phyloP scores from a whole-genome alignment of 2,329 filamentous ascomycete species.

The Pseudogymnoascus sp. region DNA sequence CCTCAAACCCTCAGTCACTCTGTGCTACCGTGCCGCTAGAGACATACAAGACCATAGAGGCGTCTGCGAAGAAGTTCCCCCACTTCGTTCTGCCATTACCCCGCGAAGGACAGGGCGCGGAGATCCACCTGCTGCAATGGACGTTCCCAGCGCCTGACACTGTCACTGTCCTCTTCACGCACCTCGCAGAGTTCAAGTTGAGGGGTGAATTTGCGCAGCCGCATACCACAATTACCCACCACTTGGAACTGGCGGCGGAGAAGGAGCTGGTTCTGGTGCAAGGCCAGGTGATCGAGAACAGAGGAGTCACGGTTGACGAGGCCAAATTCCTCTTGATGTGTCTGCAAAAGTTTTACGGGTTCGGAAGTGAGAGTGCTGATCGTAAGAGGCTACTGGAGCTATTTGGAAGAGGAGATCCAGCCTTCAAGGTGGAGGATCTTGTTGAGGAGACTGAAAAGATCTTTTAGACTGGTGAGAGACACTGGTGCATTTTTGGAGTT shows the following conservation, averaged over 20 bases:
- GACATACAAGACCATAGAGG: conserved; percentile 67
- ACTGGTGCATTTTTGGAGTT: background rate
- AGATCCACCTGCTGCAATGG: conserved; percentile 97
- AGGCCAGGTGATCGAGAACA: conserved; percentile 67
- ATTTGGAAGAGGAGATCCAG: conserved; percentile 71
- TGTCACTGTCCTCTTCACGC: conserved; percentile 82
- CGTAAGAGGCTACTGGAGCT: conserved; percentile 68
- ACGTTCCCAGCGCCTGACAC: conserved; percentile 69
- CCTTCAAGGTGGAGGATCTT: conserved; percentile 77
- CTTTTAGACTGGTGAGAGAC: conserved; percentile 31
- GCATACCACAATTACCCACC: conserved; percentile 90
- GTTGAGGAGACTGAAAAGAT: conserved; percentile 85
- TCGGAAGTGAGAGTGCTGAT: conserved; percentile 45
- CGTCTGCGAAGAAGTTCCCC: conserved; percentile 65
- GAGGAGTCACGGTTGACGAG: conserved; percentile 70
- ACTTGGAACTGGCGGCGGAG: conserved; percentile 67
- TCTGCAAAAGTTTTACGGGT: conserved; percentile 87
- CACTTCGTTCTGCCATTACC: conserved; percentile 88
- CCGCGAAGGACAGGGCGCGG: conserved; percentile 60
- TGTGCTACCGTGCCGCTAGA: conserved; percentile 71
- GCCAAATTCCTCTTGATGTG: conserved; percentile 89
- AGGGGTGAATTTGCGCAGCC: conserved; percentile 83
- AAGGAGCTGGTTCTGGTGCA: conserved; percentile 82
- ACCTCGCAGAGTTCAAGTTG: conserved; percentile 86
- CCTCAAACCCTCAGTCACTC: too few relatives aligned